phyloP scores from a whole-genome alignment of 495 filamentous ascomycete genomes.

The Rhypophila decipiens region DNA sequence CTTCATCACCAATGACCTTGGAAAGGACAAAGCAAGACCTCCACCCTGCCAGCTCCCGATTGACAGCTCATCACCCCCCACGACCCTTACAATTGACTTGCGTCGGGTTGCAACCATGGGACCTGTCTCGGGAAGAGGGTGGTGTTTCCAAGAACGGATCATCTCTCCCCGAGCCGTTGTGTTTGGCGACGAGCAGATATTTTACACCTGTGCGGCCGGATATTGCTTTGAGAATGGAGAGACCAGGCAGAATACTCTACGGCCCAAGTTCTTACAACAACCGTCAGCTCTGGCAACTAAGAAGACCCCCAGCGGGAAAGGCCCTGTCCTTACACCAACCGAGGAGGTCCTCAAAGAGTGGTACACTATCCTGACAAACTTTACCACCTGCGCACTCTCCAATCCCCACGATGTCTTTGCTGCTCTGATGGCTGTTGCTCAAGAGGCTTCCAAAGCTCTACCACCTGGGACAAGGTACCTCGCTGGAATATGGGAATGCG shows the following conservation, averaged over 20 bases:
- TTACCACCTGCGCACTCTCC: conserved; percentile 4
- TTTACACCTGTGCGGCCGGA: not conserved
- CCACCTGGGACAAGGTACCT: not conserved
- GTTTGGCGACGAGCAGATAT: conserved; percentile 4
- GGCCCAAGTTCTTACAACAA: not conserved
- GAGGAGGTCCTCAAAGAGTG: conserved; percentile 4
- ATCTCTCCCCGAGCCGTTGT: conserved; percentile 2
- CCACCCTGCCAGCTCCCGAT: not conserved
- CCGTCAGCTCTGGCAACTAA: not conserved
- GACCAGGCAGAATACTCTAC: not conserved
- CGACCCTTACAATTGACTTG: not conserved
- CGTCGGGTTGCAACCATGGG: conserved; percentile 1
- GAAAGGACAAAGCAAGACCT: not conserved
- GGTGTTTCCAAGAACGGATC: conserved; percentile 9
- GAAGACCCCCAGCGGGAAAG: too few species aligned
- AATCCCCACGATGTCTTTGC: conserved; percentile 9
- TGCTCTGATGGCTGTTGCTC: conserved; percentile 3
- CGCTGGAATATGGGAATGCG: conserved; percentile 5
- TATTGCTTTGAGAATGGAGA: not conserved
- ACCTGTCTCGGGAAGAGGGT: conserved; percentile 1
- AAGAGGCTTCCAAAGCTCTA: not conserved
- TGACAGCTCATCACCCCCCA: not conserved
- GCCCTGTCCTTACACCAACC: not conserved
- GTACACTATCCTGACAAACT: conserved; percentile 1
- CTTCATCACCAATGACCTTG: conserved; percentile 5